Evolutionary conservation across 1,284 basidiomycete species (phyloP).

Genomic region (Pseudomicrostroma phylloplanum): DNA sequence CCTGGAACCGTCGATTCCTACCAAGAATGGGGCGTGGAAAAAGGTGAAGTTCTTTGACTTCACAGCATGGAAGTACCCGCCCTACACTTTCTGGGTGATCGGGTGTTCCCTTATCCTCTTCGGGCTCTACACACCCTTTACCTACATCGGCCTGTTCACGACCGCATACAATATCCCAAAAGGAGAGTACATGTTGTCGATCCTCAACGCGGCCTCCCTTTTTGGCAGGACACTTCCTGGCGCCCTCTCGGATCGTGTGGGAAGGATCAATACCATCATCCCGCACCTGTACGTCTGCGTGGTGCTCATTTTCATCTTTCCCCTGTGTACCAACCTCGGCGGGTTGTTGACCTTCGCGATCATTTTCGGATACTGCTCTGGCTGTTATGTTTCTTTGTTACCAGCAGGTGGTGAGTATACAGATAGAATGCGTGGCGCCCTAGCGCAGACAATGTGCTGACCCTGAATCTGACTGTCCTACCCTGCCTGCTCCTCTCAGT

Average conservation of each 20-base stretch:
- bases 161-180: constrained; percentile 13
- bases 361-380: constrained; percentile 34
- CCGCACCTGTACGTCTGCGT: constrained; percentile 29
- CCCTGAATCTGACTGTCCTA: too few species aligned
- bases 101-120: constrained; percentile 12
- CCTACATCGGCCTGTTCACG: constrained; percentile 27
- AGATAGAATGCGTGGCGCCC: too few species aligned
- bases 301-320: constrained; percentile 31
- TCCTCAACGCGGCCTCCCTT: constrained; percentile 16
- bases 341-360: constrained; percentile 31
- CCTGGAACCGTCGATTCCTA: constrained; percentile 5
- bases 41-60: constrained; percentile 15
- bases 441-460: too few species aligned
- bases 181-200: constrained; percentile 15
- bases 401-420: constrained; percentile 19
- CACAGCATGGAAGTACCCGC: constrained; percentile 8
- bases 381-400: constrained; percentile 44
- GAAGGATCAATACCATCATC: constrained; percentile 43
- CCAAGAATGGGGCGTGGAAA: constrained; percentile 12
- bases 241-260: constrained; percentile 36
- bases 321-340: constrained; percentile 7
- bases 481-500: constrained; percentile 13
- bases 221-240: constrained; percentile 46
- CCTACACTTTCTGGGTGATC: constrained; percentile 14
- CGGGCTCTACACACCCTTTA: constrained; percentile 30